Evolutionary conservation across 2,329 filamentous ascomycete species (phyloP).

Genomic region (Epichloe brachyelytri): DNA sequence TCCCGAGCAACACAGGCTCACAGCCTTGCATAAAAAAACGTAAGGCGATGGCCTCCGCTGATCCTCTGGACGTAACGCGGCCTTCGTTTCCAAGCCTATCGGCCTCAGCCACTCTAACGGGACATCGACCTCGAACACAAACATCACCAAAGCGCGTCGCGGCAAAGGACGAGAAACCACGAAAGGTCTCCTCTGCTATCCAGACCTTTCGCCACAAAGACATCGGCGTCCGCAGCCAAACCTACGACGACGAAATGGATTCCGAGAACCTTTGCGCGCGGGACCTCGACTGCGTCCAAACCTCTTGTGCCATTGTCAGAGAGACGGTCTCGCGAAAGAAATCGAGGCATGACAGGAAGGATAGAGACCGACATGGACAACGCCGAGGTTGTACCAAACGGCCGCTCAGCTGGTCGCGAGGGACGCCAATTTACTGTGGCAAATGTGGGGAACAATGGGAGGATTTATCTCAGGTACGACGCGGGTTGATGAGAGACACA

Average conservation of each 20-base stretch:
- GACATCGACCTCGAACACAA: constrained; percentile 2
- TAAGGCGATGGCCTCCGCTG: constrained; percentile 12
- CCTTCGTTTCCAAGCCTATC: constrained; percentile 6
- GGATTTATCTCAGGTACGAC: constrained; percentile 66
- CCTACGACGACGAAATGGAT: constrained; percentile 4
- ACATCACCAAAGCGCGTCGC: constrained; percentile 2
- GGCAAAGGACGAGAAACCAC: constrained; percentile 4
- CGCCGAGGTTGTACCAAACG: constrained; percentile 46
- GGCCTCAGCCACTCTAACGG: not conserved
- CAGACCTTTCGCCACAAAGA: constrained; percentile 3
- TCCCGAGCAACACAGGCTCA: constrained; percentile 8
- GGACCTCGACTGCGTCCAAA: constrained; percentile 15
- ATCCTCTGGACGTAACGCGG: constrained; percentile 9
- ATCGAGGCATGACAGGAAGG: constrained; percentile 25
- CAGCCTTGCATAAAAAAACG: constrained; percentile 3
- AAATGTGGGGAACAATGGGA: constrained; percentile 72
- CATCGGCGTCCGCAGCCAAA: constrained; percentile 5
- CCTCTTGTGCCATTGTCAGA: constrained; percentile 34
- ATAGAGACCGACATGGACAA: constrained; percentile 42
- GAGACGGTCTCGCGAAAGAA: constrained; percentile 30
- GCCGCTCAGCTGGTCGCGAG: constrained; percentile 46
- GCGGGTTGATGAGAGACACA: not conserved
- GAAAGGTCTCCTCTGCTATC: constrained; percentile 1
- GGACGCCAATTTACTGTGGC: constrained; percentile 66
- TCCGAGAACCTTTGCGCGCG: constrained; percentile 6